phyloP scores from a whole-genome alignment of 305 asterid genomes.

The Salvia sclarea region DNA sequence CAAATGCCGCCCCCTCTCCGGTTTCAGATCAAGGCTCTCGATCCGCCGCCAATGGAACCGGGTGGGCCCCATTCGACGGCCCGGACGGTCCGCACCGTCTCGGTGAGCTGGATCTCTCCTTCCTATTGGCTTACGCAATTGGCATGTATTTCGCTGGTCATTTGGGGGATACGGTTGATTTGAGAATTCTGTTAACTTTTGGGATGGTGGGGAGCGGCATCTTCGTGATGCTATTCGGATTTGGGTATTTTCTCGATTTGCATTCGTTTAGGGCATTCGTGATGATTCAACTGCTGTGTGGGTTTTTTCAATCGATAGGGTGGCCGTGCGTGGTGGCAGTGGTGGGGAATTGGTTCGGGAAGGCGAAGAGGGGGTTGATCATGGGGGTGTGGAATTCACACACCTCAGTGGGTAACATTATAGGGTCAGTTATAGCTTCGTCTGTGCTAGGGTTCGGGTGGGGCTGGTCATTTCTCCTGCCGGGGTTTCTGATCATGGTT shows the following conservation, averaged over 20 bases:
- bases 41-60: conserved; percentile 35
- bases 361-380: conserved; percentile 80
- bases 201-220: conserved; percentile 94
- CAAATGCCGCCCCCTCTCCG: conserved; percentile 26
- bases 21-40: conserved; percentile 32
- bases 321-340: conserved; percentile 98
- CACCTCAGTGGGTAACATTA: conserved; percentile 79
- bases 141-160: conserved; percentile 95
- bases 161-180: conserved; percentile 72
- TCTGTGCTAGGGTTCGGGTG: conserved; percentile 82
- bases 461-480: conserved; percentile 95
- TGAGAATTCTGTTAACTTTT: conserved; percentile 63
- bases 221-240: conserved; percentile 63
- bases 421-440: conserved; percentile 86
- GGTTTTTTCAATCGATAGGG: conserved; percentile 87
- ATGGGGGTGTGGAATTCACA: conserved; percentile 95
- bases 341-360: conserved; percentile 91
- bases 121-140: conserved; percentile 66
- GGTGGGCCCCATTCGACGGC: conserved; percentile 90
- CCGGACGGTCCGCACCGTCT: conserved; percentile 83
- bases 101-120: conserved; percentile 93
- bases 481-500: conserved; percentile 60
- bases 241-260: conserved; percentile 75
- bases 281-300: conserved; percentile 69
- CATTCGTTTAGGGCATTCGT: conserved; percentile 63